A percentile compares a stretch with the other conserved stretches of the same genome.
These are phyloP conservation scores for Coprinellus micaceus DNA, from an alignment of 768 basidiomycete genomes.

Conservation along the genomic window DNA sequence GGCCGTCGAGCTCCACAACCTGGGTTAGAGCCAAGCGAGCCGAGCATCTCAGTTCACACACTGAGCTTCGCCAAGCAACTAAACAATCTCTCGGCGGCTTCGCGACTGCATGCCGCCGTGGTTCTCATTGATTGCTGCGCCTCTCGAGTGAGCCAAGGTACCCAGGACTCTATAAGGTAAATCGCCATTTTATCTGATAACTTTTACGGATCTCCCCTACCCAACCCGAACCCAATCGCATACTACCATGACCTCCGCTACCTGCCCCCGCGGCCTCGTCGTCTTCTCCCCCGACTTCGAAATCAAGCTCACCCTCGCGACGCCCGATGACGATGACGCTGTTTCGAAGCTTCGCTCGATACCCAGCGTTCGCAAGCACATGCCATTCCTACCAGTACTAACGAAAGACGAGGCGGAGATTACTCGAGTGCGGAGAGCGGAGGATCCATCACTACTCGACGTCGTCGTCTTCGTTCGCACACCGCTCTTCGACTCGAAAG, in stretches of 20 bases:
- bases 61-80: too few relatives aligned
- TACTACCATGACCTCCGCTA: background rate
- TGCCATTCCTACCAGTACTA: constrained; percentile 35
- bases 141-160: too few relatives aligned
- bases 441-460: constrained; percentile 29
- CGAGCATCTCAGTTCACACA: too few relatives aligned
- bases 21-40: too few relatives aligned
- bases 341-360: constrained; percentile 33
- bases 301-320: constrained; percentile 31
- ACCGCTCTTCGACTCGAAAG: background rate
- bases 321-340: constrained; percentile 29
- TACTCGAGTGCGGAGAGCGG: constrained; percentile 30
- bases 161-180: too few relatives aligned
- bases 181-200: background rate
- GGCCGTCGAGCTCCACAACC: too few relatives aligned
- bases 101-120: too few relatives aligned
- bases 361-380: constrained; percentile 34
- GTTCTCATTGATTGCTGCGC: too few relatives aligned
- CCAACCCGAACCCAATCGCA: background rate
- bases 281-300: constrained; percentile 31
- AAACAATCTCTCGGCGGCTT: too few relatives aligned
- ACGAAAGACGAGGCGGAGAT: constrained; percentile 31
- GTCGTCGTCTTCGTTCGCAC: constrained; percentile 31
- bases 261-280: constrained; percentile 4
- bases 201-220: background rate